phyloP scores from a whole-genome alignment of 176 grass and related monocot genomes.

The Themeda triandra region DNA sequence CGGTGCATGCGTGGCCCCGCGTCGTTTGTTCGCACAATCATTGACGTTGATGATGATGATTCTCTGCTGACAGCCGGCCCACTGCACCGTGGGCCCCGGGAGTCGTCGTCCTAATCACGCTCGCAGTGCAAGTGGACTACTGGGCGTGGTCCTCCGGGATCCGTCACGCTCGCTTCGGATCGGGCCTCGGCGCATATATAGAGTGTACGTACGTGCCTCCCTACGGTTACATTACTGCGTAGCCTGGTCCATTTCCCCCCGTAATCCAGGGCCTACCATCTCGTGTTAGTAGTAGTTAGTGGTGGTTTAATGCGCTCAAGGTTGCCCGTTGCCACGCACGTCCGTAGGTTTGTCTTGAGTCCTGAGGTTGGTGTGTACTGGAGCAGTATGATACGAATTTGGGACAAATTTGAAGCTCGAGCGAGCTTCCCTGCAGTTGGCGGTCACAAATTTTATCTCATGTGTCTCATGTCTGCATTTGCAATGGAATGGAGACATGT shows the following conservation, averaged over 20 bases:
- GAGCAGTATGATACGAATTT: no score
- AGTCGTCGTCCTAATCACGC: slow-evolving; percentile 4
- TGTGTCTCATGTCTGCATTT: no score
- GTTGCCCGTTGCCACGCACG: no score
- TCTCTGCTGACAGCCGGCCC: slow-evolving; percentile 10
- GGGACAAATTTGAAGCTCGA: no score
- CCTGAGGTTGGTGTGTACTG: no score
- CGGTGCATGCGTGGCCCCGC: neutral
- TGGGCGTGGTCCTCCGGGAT: neutral
- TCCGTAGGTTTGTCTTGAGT: no score
- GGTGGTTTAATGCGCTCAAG: no score
- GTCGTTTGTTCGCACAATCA: slow-evolving; percentile 32
- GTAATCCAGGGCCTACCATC: no score
- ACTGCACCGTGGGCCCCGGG: slow-evolving; percentile 10
- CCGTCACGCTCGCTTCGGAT: slow-evolving; percentile 8
- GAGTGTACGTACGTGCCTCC: neutral
- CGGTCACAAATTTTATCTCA: no score
- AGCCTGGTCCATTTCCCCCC: neutral
- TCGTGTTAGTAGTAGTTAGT: no score
- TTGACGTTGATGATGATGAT: slow-evolving; percentile 37
- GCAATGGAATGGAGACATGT: no score
- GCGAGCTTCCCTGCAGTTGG: no score
- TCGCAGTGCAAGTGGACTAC: neutral
- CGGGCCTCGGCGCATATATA: neutral
- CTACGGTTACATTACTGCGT: neutral